phyloP scores from a whole-genome alignment of 352 stramenopile genomes.

The Globisporangium heterothallicum region DNA sequence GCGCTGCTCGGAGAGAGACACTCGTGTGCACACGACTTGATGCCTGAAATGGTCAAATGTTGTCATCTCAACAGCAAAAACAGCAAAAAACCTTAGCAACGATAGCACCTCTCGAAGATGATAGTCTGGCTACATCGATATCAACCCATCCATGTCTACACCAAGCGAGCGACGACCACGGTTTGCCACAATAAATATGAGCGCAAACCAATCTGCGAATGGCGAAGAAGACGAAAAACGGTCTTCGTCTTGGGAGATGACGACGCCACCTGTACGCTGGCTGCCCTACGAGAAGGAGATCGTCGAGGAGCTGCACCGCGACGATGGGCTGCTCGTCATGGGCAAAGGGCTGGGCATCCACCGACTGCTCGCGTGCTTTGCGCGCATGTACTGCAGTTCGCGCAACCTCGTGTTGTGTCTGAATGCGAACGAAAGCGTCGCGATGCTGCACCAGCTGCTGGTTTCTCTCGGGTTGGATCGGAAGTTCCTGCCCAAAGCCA shows the following conservation, averaged over 20 bases:
- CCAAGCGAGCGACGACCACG: too few relatives aligned
- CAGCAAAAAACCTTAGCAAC: too few relatives aligned
- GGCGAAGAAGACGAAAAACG: too few relatives aligned
- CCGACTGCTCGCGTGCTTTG: constrained; percentile 86
- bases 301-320: constrained; percentile 57
- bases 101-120: too few relatives aligned
- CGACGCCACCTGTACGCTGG: constrained; percentile 30
- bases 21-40: too few relatives aligned
- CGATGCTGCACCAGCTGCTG: constrained; percentile 69
- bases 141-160: too few relatives aligned
- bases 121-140: too few relatives aligned
- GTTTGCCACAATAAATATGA: too few relatives aligned
- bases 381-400: constrained; percentile 85
- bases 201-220: too few relatives aligned
- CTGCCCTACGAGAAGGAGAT: constrained; percentile 71
- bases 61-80: too few relatives aligned
- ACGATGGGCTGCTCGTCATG: constrained; percentile 92
- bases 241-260: background rate
- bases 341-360: constrained; percentile 88
- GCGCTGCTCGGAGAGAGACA: too few relatives aligned
- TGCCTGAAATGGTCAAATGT: too few relatives aligned
- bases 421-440: constrained; percentile 87
- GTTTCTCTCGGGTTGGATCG: constrained; percentile 85
- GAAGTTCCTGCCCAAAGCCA: constrained; percentile 64
- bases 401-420: constrained; percentile 89